These are phyloP conservation scores for Neurospora sp. DNA, from an alignment of 495 filamentous ascomycete species.

Conservation along the genomic window DNA sequence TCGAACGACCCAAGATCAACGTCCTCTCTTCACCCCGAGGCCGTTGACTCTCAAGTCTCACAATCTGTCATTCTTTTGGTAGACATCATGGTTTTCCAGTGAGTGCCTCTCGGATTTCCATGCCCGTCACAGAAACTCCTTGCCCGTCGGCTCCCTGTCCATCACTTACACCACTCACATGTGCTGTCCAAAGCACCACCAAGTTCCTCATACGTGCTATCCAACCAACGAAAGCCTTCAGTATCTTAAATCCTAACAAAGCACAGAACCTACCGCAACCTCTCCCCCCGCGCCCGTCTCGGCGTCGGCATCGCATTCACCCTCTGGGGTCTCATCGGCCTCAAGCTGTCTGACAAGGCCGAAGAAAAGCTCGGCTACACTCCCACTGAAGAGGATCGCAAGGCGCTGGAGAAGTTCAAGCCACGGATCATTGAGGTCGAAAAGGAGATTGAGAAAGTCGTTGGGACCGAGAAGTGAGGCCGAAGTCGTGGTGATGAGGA, in stretches of 20 bases:
- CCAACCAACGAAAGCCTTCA: too few species aligned
- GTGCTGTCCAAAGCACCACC: too few species aligned
- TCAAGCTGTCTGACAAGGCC: slow-evolving; percentile 28
- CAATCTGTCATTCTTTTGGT: neutral
- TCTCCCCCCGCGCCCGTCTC: slow-evolving; percentile 25
- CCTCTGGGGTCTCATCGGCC: slow-evolving; percentile 33
- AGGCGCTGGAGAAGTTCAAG: slow-evolving; percentile 22
- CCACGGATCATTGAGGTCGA: slow-evolving; percentile 32
- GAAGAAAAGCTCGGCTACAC: slow-evolving; percentile 33
- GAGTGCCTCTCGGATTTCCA: neutral
- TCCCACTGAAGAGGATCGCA: slow-evolving; percentile 35
- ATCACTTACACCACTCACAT: neutral
- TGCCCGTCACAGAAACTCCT: too few species aligned
- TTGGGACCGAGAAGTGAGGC: neutral
- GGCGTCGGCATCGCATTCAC: slow-evolving; percentile 32
- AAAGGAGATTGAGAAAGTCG: slow-evolving; percentile 3
- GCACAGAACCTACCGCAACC: slow-evolving; percentile 22
- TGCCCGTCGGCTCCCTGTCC: neutral
- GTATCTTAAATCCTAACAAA: too few species aligned
- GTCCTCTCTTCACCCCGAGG: neutral
- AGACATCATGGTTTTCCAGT: neutral
- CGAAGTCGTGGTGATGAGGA: neutral
- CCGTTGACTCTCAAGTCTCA: neutral
- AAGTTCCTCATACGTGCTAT: too few species aligned
- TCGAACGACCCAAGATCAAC: neutral